Conservation (phyloP, 805 yeast species). For the Wickerhamomyces rabaulensis region DNA sequence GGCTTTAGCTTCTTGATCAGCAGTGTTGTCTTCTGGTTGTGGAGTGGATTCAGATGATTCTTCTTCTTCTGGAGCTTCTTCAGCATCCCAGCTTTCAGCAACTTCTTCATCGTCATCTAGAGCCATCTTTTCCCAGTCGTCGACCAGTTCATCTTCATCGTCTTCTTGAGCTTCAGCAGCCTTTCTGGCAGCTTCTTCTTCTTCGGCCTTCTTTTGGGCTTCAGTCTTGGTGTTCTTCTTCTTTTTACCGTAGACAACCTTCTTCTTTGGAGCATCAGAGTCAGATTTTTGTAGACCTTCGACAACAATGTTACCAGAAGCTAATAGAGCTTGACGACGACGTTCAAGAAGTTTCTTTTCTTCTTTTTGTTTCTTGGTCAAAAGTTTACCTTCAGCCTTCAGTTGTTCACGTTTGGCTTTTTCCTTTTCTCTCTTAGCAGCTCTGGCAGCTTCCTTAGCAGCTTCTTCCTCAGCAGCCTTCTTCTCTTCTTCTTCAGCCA, state of each 20-base stretch:
- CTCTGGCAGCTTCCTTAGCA: constrained; percentile 51
- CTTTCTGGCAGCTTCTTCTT: constrained; percentile 20
- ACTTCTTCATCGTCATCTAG: constrained; percentile 51
- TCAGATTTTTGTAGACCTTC: constrained; percentile 54
- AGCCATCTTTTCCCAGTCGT: constrained; percentile 83
- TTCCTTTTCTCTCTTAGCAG: constrained; percentile 80
- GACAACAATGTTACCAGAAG: constrained; percentile 65
- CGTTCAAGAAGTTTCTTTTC: constrained; percentile 81
- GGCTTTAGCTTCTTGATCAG: constrained; percentile 25
- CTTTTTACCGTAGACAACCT: constrained; percentile 66
- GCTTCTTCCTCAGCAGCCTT: constrained; percentile 36
- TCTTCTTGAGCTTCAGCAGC: constrained; percentile 25
- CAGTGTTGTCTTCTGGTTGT: constrained; percentile 27
- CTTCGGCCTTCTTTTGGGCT: constrained; percentile 9
- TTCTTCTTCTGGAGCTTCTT: constrained; percentile 14
- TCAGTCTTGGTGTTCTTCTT: constrained; percentile 41
- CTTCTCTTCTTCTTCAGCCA: constrained; percentile 45
- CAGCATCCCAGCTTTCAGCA: constrained; percentile 47
- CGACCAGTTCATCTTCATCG: constrained; percentile 43
- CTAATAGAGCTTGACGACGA: constrained; percentile 81
- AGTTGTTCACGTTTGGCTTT: constrained; percentile 82
- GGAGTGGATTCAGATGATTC: constrained; percentile 22
- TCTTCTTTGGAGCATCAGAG: constrained; percentile 40
- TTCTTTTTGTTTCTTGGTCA: constrained; percentile 93
- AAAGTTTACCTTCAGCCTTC: constrained; percentile 91